Conservation (phyloP, 2,329 filamentous ascomycete species). For the Pezicula neosporulosa region DNA sequence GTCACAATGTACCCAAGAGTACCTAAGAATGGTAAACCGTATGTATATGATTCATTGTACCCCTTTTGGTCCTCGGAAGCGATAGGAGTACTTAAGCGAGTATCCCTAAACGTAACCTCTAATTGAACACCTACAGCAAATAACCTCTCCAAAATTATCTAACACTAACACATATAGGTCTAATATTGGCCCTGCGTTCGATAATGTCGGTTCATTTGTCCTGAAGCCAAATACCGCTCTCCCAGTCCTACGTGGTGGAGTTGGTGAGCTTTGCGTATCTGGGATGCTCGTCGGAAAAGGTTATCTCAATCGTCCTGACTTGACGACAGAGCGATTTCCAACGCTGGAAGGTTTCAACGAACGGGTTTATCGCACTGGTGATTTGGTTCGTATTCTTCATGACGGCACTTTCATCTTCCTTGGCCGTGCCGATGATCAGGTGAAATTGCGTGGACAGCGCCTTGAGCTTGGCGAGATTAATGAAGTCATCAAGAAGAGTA, state of each 20-base stretch:
- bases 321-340: constrained; percentile 76
- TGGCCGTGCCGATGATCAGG: constrained; percentile 84
- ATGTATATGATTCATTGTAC: neutral
- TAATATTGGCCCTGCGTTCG: constrained; percentile 84
- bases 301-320: constrained; percentile 76
- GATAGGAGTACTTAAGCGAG: too few species aligned
- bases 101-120: too few species aligned
- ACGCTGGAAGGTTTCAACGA: constrained; percentile 52
- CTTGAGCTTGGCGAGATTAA: constrained; percentile 92
- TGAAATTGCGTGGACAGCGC: constrained; percentile 85
- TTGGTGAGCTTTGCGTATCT: constrained; percentile 86
- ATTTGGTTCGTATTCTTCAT: constrained; percentile 77
- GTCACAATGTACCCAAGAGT: constrained; percentile 88
- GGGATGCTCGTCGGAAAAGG: constrained; percentile 86
- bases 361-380: constrained; percentile 81
- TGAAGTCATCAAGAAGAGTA: constrained; percentile 67
- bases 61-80: too few species aligned
- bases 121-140: too few species aligned
- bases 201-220: constrained; percentile 83
- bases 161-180: constrained; percentile 34
- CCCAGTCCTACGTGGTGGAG: constrained; percentile 72
- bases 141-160: too few species aligned
- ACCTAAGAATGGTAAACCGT: constrained; percentile 68
- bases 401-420: constrained; percentile 85
- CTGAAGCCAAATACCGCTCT: constrained; percentile 64